phyloP scores from a whole-genome alignment of 176 grass and related monocot species.

The Oryza meyeriana region DNA sequence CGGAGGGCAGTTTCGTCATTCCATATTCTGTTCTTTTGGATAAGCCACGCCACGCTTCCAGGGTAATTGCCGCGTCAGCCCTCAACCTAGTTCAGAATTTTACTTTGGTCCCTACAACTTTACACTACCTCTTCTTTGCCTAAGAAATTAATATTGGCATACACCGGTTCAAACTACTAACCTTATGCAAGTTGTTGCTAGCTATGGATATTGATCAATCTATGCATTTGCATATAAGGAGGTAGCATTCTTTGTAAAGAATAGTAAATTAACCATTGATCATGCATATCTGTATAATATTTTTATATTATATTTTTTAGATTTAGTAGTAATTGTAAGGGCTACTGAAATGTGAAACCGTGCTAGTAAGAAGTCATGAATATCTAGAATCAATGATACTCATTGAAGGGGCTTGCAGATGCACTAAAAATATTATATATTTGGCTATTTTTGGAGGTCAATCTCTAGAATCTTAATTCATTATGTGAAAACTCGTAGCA shows the following conservation, averaged over 20 bases:
- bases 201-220: too few species aligned
- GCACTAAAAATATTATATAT: background rate
- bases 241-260: too few species aligned
- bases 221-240: too few species aligned
- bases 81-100: background rate
- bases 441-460: background rate
- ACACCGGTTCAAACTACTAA: too few species aligned
- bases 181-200: too few species aligned
- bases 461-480: background rate
- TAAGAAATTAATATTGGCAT: too few species aligned
- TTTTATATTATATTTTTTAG: too few species aligned
- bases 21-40: slow-evolving; percentile 11
- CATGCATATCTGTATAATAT: background rate
- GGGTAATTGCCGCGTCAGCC: background rate
- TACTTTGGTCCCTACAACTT: background rate
- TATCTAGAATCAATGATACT: background rate
- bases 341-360: background rate
- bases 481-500: background rate
- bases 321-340: background rate
- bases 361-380: background rate
- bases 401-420: background rate
- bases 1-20: background rate
- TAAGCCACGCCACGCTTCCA: background rate
- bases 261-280: background rate
- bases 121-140: too few species aligned